Percentiles rank a stretch among this genome's conserved stretches.
Conservation (phyloP, 139 green algal species). For the Tetradesmus lagerheimii region DNA sequence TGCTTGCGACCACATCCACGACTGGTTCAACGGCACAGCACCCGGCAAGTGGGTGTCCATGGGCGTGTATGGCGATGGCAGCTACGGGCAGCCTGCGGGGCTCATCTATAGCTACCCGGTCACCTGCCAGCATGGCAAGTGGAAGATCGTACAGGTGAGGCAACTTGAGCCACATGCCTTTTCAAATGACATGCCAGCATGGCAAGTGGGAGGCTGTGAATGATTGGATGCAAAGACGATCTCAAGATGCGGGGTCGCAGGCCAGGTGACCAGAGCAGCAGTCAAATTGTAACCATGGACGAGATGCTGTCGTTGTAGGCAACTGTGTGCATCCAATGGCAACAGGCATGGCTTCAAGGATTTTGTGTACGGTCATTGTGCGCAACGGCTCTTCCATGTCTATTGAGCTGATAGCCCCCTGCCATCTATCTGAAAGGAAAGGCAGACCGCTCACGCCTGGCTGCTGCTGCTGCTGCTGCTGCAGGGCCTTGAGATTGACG, state of each 20-base stretch:
- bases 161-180: neutral
- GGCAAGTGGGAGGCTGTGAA: slow-evolving; percentile 92
- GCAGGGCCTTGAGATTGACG: slow-evolving; percentile 86
- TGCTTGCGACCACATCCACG: slow-evolving; percentile 92
- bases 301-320: no score
- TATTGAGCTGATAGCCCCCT: no score
- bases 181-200: slow-evolving; percentile 51
- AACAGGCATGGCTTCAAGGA: no score
- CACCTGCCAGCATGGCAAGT: slow-evolving; percentile 89
- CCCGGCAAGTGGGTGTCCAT: slow-evolving; percentile 87
- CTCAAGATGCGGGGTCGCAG: no score
- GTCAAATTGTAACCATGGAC: no score
- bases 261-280: no score
- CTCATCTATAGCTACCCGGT: slow-evolving; percentile 93
- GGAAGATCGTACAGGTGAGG: slow-evolving; percentile 89
- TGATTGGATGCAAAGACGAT: no score
- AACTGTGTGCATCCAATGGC: no score
- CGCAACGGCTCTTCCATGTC: no score
- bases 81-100: slow-evolving; percentile 80
- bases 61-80: slow-evolving; percentile 91
- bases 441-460: no score
- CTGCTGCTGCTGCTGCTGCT: neutral
- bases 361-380: no score
- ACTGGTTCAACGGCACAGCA: slow-evolving; percentile 92
- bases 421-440: no score